Conservation (phyloP, 108 stramenopile genomes). For the Nitzschia putrida region DNA sequence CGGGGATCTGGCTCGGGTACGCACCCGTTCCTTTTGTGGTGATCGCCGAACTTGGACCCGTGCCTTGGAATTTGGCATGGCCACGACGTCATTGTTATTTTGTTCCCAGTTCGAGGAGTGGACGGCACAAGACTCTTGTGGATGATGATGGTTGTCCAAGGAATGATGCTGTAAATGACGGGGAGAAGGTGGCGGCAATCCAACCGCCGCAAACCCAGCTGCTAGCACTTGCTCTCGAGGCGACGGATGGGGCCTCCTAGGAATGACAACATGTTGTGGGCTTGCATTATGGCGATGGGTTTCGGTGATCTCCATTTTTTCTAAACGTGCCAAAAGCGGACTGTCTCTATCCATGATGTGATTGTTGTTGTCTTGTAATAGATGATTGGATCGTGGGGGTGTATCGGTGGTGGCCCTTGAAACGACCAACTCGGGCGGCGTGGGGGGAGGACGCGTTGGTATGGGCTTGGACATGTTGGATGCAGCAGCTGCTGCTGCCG, state of each 20-base stretch:
- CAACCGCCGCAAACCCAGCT: too few relatives aligned
- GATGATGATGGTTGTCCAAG: not conserved
- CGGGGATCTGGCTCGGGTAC: slow-evolving; percentile 5
- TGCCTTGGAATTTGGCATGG: slow-evolving; percentile 4
- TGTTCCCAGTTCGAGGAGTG: not conserved
- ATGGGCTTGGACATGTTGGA: not conserved
- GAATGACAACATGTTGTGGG: not conserved
- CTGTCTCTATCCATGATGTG: not conserved
- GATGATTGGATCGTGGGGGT: not conserved
- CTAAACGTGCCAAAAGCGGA: not conserved
- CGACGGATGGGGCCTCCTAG: not conserved
- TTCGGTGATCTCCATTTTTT: not conserved
- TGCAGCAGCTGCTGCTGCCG: not conserved
- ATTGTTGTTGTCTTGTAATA: not conserved
- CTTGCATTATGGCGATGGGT: not conserved
- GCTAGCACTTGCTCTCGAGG: not conserved
- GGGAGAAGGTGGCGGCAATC: slow-evolving; percentile 7
- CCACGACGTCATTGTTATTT: not conserved
- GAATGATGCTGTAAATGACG: not conserved
- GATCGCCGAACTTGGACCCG: not conserved
- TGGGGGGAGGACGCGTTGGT: not conserved
- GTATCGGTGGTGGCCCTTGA: not conserved
- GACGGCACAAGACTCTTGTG: not conserved
- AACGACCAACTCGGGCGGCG: not conserved
- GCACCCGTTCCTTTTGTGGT: not conserved